Evolutionary conservation across 164 flowering plant species (phyloP).

Genomic region (Cinnamomum micranthum): DNA sequence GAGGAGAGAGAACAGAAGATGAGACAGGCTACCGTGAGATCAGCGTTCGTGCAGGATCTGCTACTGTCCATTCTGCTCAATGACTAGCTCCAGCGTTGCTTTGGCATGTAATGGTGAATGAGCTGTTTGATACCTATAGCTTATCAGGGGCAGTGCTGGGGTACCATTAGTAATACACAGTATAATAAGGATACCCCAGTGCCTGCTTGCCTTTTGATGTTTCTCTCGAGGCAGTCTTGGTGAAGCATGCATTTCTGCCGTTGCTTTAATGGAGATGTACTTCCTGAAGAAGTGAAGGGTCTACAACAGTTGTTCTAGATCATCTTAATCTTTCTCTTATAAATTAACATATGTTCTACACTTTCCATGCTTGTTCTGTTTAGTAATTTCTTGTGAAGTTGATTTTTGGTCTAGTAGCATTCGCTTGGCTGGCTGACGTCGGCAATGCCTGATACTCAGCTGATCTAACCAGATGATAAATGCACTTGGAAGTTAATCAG

Average conservation of each 20-base stretch:
- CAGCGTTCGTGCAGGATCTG: slow-evolving; percentile 71
- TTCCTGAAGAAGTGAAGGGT: slow-evolving; percentile 5
- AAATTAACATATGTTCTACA: not conserved
- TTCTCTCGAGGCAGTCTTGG: not conserved
- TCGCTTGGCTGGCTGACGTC: too few species aligned
- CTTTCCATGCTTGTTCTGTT: not conserved
- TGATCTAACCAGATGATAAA: too few species aligned
- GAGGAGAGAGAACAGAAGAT: slow-evolving; percentile 76
- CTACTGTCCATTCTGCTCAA: slow-evolving; percentile 52
- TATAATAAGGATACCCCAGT: not conserved
- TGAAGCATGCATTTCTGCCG: not conserved
- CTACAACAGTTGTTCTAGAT: not conserved
- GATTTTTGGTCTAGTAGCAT: too few species aligned
- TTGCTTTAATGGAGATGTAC: not conserved
- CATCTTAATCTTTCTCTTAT: not conserved
- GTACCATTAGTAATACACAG: not conserved
- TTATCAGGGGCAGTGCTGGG: not conserved
- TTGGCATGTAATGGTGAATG: not conserved
- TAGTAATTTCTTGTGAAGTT: not conserved
- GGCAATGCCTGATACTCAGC: too few species aligned
- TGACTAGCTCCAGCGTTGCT: slow-evolving; percentile 29
- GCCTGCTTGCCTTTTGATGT: not conserved
- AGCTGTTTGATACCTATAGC: not conserved
- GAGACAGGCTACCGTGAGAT: slow-evolving; percentile 61
- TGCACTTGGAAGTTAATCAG: too few species aligned